These are phyloP conservation scores for Poa annua DNA, from an alignment of 176 grass and related monocot species.

Conservation along the genomic window DNA sequence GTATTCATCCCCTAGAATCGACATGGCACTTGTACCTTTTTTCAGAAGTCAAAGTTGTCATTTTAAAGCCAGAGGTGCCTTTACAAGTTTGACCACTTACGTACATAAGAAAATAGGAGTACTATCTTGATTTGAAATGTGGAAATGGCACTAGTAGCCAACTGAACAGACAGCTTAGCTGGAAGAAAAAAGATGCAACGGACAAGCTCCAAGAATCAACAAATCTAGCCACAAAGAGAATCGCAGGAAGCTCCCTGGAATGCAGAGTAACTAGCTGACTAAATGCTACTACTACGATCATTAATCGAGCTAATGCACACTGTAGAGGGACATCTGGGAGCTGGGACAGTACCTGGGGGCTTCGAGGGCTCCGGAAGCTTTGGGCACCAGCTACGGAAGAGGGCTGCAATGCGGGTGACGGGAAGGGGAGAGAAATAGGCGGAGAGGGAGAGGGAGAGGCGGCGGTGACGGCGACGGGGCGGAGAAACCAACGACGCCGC, in stretches of 20 bases:
- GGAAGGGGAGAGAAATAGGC: conserved; percentile 20
- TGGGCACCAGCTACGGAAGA: neutral
- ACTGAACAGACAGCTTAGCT: neutral
- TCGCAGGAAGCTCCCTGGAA: neutral
- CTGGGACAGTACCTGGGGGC: neutral
- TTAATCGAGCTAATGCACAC: neutral
- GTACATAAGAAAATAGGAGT: neutral
- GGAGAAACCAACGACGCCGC: conserved; percentile 40
- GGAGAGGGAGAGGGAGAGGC: neutral
- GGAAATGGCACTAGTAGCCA: neutral
- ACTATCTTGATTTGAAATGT: neutral
- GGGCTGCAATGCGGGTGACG: neutral
- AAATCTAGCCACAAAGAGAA: neutral
- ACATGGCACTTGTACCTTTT: neutral
- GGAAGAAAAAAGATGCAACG: neutral
- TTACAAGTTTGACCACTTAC: neutral
- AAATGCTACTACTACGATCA: neutral
- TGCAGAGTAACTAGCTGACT: neutral
- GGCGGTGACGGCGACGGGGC: conserved; percentile 19
- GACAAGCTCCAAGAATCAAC: neutral
- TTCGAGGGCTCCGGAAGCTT: neutral
- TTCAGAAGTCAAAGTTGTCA: neutral
- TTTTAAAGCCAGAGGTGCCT: neutral
- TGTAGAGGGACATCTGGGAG: neutral
- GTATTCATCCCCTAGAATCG: neutral